Base-by-base conservation (phyloP, 2,329 filamentous ascomycete genomes). In the Xylaria sp. region DNA sequence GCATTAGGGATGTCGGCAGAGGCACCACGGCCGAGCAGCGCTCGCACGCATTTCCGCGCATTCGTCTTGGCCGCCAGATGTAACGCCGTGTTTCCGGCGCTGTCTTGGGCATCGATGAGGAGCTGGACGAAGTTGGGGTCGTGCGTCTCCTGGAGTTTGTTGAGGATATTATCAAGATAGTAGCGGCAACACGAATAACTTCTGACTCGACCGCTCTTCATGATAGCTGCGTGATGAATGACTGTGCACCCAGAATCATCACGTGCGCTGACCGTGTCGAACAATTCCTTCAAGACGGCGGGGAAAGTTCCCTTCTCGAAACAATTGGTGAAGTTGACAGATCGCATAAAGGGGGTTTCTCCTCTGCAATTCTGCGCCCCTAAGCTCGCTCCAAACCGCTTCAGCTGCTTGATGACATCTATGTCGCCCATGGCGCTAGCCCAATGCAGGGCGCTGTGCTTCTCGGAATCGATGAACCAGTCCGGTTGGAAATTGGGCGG, bases 401-500 rank as follows among this genome's bases (percentile, higher is more conserved):
- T 88, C 17, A 99, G 79, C 71, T 96, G 89, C 71, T 88, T 91
- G 57, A 97, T 91, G 16, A 97, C 90, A 44, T 93, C 90, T 24
- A 97, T 79, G 63, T 97, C 94, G 54, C 94, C 94, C 93, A 99
- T 99, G 20, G 94, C 91, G 48, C 91, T 92, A 17, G 92, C 94
- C 94, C 94, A 99, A 70, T 99, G 94, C 62, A 99, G 82, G 5
- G 93, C 92, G 2, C 92, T 96, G 68, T 97, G 92, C 8, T 88
- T 88, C 65, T 96, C 92, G 40, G 92, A 89, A 70, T 99, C 94
- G 59, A 99, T 97, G n/a, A 88, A 81, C 71, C 91, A 90, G 72
- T 99, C 89, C 5, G 95, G 87, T 67, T 96, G 88, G 66, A 96
- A 96, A 69, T 91, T 89, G 29, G 86, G 78, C 0, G 94, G 94